These are phyloP conservation scores for Candida dajiaensis DNA, from an alignment of 805 yeast species.

Conservation along the genomic window DNA sequence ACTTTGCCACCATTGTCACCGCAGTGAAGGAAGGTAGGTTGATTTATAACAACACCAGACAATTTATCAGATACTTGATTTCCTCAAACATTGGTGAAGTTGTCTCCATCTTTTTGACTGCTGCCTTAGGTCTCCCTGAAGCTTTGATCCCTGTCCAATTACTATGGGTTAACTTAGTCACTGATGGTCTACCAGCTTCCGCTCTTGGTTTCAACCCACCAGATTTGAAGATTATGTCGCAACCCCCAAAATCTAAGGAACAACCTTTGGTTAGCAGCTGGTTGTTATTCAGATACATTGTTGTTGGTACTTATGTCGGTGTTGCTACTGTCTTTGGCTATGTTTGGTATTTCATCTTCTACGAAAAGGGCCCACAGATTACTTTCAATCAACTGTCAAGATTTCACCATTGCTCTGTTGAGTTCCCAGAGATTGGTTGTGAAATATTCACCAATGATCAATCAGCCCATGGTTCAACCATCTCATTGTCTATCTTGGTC, in stretches of 20 bases:
- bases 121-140: conserved; percentile 46
- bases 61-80: conserved; percentile 37
- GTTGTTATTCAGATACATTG: conserved; percentile 32
- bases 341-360: conserved; percentile 33
- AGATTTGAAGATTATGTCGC: conserved; percentile 31
- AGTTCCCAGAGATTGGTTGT: conserved; percentile 29
- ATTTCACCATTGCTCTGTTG: conserved; percentile 29
- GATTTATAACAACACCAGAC: conserved; percentile 36
- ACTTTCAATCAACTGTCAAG: conserved; percentile 28
- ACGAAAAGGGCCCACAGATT: conserved; percentile 31
- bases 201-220: conserved; percentile 47
- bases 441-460: conserved; percentile 25
- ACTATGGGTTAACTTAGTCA: conserved; percentile 51
- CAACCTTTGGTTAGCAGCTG: conserved; percentile 34
- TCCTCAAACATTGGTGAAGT: conserved; percentile 54
- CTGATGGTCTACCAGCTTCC: conserved; percentile 56
- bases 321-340: conserved; percentile 36
- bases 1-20: conserved; percentile 50
- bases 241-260: conserved; percentile 31
- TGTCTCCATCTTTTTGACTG: conserved; percentile 49
- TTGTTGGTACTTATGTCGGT: conserved; percentile 36
- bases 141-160: conserved; percentile 52
- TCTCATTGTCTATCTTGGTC: conserved; percentile 34
- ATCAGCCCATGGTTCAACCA: conserved; percentile 30
- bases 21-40: conserved; percentile 54